These are phyloP conservation scores for Torulaspora microellipsoides DNA, from an alignment of 805 yeast genomes.

Conservation along the genomic window DNA sequence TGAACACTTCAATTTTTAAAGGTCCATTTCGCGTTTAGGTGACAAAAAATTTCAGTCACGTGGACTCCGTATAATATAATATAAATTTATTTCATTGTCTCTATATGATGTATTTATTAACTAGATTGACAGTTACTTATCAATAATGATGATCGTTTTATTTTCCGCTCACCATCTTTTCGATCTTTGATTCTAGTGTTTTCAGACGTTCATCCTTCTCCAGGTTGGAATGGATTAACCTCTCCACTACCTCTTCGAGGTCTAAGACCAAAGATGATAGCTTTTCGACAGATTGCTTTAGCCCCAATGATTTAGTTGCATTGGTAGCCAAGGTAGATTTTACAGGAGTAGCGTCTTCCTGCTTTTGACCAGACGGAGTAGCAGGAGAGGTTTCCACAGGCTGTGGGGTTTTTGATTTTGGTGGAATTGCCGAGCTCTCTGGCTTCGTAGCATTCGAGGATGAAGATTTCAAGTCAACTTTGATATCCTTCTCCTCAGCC, in stretches of 20 bases:
- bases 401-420: constrained; percentile 1
- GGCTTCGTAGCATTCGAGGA: constrained; percentile 17
- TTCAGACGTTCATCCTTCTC: constrained; percentile 62
- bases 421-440: constrained; percentile 8
- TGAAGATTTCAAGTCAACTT: constrained; percentile 4
- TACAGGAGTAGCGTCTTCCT: constrained; percentile 7
- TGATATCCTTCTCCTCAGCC: constrained; percentile 5
- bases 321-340: background rate
- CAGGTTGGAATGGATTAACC: constrained; percentile 48
- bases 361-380: constrained; percentile 18
- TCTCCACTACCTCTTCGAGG: constrained; percentile 52
- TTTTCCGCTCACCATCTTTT: constrained; percentile 43
- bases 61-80: no score
- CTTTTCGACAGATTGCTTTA: constrained; percentile 68
- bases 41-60: no score
- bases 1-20: no score
- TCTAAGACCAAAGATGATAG: constrained; percentile 53
- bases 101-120: no score
- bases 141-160: background rate
- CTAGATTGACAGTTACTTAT: no score
- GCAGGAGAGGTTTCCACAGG: constrained; percentile 4
- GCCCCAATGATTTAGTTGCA: constrained; percentile 50
- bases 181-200: constrained; percentile 57
- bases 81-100: no score
- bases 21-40: no score